phyloP scores from a whole-genome alignment of 1,139 yeast genomes.

The Pichia sp. region DNA sequence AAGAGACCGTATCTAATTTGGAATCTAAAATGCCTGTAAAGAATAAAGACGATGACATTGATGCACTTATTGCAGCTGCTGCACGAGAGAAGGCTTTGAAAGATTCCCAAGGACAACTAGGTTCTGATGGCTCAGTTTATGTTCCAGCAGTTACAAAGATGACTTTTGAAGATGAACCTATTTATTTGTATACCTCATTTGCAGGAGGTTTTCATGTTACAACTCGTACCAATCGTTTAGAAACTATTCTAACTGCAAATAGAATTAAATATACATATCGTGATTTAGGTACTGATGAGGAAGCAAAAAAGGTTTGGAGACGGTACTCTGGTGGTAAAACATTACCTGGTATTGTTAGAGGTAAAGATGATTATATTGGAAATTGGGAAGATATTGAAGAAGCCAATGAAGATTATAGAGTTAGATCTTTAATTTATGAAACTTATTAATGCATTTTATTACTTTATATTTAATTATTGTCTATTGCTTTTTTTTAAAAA shows the following conservation, averaged over 20 bases:
- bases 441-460: constrained; percentile 26
- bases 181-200: constrained; percentile 75
- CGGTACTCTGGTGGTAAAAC: constrained; percentile 67
- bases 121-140: constrained; percentile 24
- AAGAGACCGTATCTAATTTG: too few relatives aligned
- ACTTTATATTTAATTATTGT: background rate
- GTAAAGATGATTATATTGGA: constrained; percentile 79
- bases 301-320: constrained; percentile 82
- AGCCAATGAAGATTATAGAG: constrained; percentile 75
- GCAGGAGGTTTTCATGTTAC: constrained; percentile 87
- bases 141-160: constrained; percentile 30
- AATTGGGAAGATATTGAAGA: constrained; percentile 77
- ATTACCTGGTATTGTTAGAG: constrained; percentile 89
- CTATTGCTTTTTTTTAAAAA: background rate
- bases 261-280: constrained; percentile 60
- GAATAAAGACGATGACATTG: constrained; percentile 21
- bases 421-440: constrained; percentile 52
- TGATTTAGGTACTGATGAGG: constrained; percentile 84
- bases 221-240: constrained; percentile 72
- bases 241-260: constrained; percentile 72
- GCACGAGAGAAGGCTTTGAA: constrained; percentile 19
- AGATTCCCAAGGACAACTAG: constrained; percentile 18
- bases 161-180: constrained; percentile 45
- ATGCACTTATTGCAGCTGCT: constrained; percentile 22
- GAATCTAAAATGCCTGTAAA: background rate